Evolutionary conservation across 345 rosid genomes (phyloP).

Genomic region (Syzygium aromaticum): DNA sequence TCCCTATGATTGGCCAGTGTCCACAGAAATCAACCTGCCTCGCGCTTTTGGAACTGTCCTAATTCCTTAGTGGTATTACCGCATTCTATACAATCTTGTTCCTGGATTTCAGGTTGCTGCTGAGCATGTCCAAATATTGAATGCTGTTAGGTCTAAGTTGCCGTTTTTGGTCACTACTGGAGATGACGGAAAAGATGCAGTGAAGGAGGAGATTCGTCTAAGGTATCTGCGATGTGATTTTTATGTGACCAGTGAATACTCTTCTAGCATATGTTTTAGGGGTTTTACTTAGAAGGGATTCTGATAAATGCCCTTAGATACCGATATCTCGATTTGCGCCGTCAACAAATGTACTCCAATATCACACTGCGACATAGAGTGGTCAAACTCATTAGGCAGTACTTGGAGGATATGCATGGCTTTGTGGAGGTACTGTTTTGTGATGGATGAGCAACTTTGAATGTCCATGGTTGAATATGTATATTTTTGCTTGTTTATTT

Average conservation of each 20-base stretch:
- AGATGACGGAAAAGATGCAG: conserved; percentile 69
- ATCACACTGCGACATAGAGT: conserved; percentile 79
- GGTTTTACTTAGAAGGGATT: not conserved
- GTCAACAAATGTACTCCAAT: conserved; percentile 76
- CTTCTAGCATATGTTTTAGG: not conserved
- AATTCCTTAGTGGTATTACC: not conserved
- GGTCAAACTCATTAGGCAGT: conserved; percentile 77
- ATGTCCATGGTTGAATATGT: not conserved
- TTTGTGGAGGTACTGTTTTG: conserved; percentile 63
- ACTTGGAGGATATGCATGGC: conserved; percentile 77
- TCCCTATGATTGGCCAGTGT: not conserved
- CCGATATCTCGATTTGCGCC: conserved; percentile 91
- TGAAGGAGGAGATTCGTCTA: conserved; percentile 81
- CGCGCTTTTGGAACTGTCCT: not conserved
- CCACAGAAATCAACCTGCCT: not conserved
- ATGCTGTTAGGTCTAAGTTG: conserved; percentile 72
- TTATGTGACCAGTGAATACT: not conserved
- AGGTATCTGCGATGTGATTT: conserved; percentile 31
- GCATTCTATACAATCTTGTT: not conserved
- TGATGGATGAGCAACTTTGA: not conserved
- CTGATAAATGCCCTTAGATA: conserved; percentile 30
- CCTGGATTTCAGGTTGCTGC: conserved; percentile 50
- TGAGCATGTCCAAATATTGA: conserved; percentile 74
- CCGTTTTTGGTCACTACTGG: conserved; percentile 78
- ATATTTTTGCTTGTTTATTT: not conserved